A percentile compares a stretch with the other conserved stretches of the same genome.
Conservation (phyloP, 1,139 yeast genomes). For the Taiozyma sp. region DNA sequence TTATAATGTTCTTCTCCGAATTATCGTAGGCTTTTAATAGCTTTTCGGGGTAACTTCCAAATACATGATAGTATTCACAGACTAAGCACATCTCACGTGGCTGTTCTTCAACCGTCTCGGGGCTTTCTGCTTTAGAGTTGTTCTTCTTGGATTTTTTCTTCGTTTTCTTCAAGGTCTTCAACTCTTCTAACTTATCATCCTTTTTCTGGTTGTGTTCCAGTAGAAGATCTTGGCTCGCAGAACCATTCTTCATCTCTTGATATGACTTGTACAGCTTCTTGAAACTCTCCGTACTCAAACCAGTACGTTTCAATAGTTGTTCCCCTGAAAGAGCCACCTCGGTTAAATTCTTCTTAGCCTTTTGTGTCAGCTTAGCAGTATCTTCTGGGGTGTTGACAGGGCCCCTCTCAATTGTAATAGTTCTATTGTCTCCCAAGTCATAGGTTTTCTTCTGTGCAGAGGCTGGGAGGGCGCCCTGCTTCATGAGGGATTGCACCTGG, state of each 20-base stretch:
- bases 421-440: not conserved
- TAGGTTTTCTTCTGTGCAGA: not conserved
- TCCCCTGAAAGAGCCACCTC: not conserved
- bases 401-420: not conserved
- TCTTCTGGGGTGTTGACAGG: not conserved
- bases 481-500: not conserved
- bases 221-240: not conserved
- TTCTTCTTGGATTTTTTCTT: not conserved
- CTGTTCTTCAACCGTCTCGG: conserved; percentile 1
- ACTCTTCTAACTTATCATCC: not conserved
- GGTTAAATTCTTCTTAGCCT: not conserved
- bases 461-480: not conserved
- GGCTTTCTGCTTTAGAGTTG: not conserved
- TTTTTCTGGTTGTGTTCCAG: not conserved
- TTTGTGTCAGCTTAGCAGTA: no score
- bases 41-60: conserved; percentile 45
- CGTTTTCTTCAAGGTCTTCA: not conserved
- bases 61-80: conserved; percentile 56
- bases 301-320: not conserved
- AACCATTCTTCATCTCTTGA: not conserved
- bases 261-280: not conserved
- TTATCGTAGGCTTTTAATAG: conserved; percentile 42
- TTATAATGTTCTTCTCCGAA: not conserved
- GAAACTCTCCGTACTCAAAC: not conserved
- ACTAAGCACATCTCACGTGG: conserved; percentile 36